These are phyloP conservation scores for Venturia nashicola DNA, from an alignment of 2,329 filamentous ascomycete species.

Conservation along the genomic window DNA sequence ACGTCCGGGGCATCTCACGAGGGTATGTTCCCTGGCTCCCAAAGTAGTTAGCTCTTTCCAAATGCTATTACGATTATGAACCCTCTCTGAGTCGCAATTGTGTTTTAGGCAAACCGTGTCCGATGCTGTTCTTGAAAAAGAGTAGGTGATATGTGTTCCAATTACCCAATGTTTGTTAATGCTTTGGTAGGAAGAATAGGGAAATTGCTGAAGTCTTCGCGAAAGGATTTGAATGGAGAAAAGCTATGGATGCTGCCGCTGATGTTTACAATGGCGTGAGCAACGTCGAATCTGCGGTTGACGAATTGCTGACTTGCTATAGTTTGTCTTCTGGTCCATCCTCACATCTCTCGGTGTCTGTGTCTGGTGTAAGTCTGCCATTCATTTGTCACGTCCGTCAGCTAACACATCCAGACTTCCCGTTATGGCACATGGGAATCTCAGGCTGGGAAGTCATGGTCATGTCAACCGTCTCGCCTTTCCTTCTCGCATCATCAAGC, in stretches of 20 bases:
- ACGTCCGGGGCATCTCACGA: slow-evolving; percentile 83
- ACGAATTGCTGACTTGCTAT: slow-evolving; percentile 11
- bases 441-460: slow-evolving; percentile 89
- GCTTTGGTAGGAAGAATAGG: slow-evolving; percentile 54
- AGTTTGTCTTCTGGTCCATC: slow-evolving; percentile 95
- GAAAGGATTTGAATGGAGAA: slow-evolving; percentile 58
- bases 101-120: slow-evolving; percentile 23
- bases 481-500: slow-evolving; percentile 59
- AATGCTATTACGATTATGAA: slow-evolving; percentile 15
- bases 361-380: slow-evolving; percentile 72
- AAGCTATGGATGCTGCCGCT: slow-evolving; percentile 67
- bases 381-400: background rate
- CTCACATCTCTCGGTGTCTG: slow-evolving; percentile 78
- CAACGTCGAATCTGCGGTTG: slow-evolving; percentile 13
- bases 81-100: slow-evolving; percentile 14
- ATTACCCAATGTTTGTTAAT: background rate
- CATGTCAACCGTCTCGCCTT: slow-evolving; percentile 70
- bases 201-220: slow-evolving; percentile 58
- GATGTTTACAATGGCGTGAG: slow-evolving; percentile 86
- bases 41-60: slow-evolving; percentile 53
- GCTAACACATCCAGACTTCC: slow-evolving; percentile 54
- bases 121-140: slow-evolving; percentile 50
- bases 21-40: slow-evolving; percentile 98
- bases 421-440: slow-evolving; percentile 97
- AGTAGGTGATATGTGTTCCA: slow-evolving; percentile 42